Base-by-base conservation (phyloP, 805 yeast genomes). In the Danielia oregonensis region DNA sequence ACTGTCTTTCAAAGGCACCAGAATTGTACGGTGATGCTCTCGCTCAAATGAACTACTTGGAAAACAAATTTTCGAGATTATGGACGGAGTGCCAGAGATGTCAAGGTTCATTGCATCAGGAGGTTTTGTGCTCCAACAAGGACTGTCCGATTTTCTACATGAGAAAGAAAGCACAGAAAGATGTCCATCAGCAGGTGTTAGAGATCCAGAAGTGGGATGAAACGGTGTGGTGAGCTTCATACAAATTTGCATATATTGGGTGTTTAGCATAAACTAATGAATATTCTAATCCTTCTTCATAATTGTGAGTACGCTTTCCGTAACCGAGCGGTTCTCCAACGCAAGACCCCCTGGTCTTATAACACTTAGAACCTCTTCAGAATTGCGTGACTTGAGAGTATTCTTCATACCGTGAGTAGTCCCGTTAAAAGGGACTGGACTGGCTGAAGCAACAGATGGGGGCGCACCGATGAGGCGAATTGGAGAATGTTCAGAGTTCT, bases 61-160 rank as follows among this genome's bases (percentile, higher is more conserved):
- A 93, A 55, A 74, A 78, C 40, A 81, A 82, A 48, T 93, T 87
- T 51, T 80, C 95, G 3, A 70, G 94, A 44, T 64, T 93, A 43
- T 93, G 99, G 99, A 91, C 97, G 0, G 95, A 93, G 55, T 94
- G 99, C 57, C 99, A 93, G 63, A 69, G 97, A 39, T 93, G 98
- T 59, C 97, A 94, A 50, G 97, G 97, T 0, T 85, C 93, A 17
- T 65, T 94, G 35, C 97, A 93, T 51, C 96, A 88, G 60, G 97
- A 93, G 49, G 97, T 93, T 3, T 67, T 91, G 16, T 93, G 99
- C 59, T 81, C 96, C 0, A 87, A 91, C 47, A 88, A 89, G 47
- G 97, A 93, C 59, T 93, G 99, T 64, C 96, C 97, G 2, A 93
- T 93, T 24, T 93, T 93, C 53, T 93, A 93, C 58, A 93, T 93